A percentile compares a stretch with the other conserved stretches of the same genome.
Evolutionary conservation across 768 basidiomycete genomes (phyloP).

Genomic region (Russula ochroleuca): DNA sequence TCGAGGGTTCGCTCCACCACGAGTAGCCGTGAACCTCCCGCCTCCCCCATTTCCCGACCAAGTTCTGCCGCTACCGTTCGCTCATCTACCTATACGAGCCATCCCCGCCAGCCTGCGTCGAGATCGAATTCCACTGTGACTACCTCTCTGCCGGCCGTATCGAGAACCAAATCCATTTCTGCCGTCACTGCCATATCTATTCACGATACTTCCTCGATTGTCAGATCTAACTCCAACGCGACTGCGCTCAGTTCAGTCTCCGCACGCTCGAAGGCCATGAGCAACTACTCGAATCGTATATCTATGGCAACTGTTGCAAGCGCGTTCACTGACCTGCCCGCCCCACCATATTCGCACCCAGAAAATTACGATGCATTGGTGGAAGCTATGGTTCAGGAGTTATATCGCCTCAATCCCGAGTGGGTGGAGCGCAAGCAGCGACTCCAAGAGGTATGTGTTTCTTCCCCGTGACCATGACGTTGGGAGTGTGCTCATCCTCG

Average conservation of each 20-base stretch:
- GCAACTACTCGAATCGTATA: conserved; percentile 16
- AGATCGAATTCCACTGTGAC: conserved; percentile 16
- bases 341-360: conserved; percentile 19
- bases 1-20: conserved; percentile 5
- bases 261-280: conserved; percentile 15
- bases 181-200: conserved; percentile 22
- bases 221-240: conserved; percentile 17
- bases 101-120: background rate
- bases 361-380: conserved; percentile 25
- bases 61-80: conserved; percentile 19
- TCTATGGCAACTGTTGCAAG: conserved; percentile 12
- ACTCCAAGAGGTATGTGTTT: conserved; percentile 22
- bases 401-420: conserved; percentile 25
- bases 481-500: background rate
- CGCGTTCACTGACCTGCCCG: conserved; percentile 16
- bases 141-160: conserved; percentile 1
- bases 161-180: conserved; percentile 13
- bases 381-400: conserved; percentile 25
- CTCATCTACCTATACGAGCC: background rate
- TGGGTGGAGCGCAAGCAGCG: conserved; percentile 27
- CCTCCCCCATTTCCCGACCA: conserved; percentile 14
- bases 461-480: background rate
- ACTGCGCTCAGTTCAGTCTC: conserved; percentile 11
- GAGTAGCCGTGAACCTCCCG: background rate
- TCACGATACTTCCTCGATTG: conserved; percentile 11